These are phyloP conservation scores for Cryptococcus sp. DNA, from an alignment of 1,284 basidiomycete genomes.

Conservation along the genomic window DNA sequence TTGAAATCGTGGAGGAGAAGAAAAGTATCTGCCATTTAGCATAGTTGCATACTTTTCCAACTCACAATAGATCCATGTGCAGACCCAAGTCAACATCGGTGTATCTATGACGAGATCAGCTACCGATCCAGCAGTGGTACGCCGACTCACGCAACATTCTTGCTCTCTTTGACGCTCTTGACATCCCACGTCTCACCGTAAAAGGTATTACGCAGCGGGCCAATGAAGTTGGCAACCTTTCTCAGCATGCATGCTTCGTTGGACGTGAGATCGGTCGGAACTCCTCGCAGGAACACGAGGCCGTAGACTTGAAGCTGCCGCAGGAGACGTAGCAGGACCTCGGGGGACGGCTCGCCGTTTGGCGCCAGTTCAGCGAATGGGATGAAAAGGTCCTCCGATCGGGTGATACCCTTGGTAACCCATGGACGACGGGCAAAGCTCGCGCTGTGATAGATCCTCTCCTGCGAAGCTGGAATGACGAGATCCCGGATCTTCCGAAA, in stretches of 20 bases:
- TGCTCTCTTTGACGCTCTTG: conserved; percentile 69
- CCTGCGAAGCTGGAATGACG: not conserved
- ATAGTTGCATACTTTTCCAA: conserved; percentile 16
- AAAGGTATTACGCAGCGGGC: conserved; percentile 81
- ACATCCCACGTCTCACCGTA: conserved; percentile 94
- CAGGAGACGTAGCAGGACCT: conserved; percentile 22
- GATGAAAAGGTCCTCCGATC: conserved; percentile 4
- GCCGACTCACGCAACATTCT: conserved; percentile 72
- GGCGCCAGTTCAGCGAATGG: conserved; percentile 10
- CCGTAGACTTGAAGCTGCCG: conserved; percentile 57
- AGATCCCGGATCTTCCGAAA: conserved; percentile 4
- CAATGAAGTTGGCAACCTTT: conserved; percentile 66
- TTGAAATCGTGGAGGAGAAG: conserved; percentile 82
- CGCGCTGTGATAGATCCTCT: not conserved
- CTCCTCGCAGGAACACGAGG: conserved; percentile 58
- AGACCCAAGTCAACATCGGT: conserved; percentile 85
- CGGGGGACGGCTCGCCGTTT: conserved; percentile 2
- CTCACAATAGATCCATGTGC: conserved; percentile 90
- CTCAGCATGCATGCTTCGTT: conserved; percentile 67
- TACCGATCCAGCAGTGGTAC: not conserved
- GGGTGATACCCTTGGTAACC: conserved; percentile 3
- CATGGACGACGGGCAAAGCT: conserved; percentile 12
- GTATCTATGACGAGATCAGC: conserved; percentile 56
- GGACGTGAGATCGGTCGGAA: conserved; percentile 62
- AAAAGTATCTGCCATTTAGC: conserved; percentile 67